A percentile compares a stretch with the other conserved stretches of the same genome.
Conservation (phyloP, 2,329 filamentous ascomycete genomes). For the Reticulascus tulasneorum region DNA sequence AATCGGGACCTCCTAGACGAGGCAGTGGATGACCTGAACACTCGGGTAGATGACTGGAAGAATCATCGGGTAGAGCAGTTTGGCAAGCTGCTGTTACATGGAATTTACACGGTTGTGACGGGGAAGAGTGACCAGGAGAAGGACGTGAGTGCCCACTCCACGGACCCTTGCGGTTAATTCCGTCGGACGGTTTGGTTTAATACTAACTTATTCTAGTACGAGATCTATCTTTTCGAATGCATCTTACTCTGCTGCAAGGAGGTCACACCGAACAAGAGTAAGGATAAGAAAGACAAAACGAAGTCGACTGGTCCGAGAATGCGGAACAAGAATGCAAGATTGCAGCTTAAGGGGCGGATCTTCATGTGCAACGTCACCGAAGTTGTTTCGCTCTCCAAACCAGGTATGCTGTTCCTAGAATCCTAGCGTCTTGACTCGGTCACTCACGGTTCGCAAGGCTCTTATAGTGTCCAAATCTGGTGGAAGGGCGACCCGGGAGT, state of each 20-base stretch:
- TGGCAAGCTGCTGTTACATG: slow-evolving; percentile 81
- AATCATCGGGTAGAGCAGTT: slow-evolving; percentile 88
- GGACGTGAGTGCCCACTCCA: slow-evolving; percentile 57
- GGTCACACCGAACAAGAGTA: slow-evolving; percentile 76
- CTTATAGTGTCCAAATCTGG: slow-evolving; percentile 94
- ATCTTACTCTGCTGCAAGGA: slow-evolving; percentile 98
- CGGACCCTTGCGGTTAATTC: not conserved
- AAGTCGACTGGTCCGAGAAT: slow-evolving; percentile 53
- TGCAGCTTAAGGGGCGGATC: slow-evolving; percentile 94
- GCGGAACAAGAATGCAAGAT: slow-evolving; percentile 67
- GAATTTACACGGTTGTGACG: slow-evolving; percentile 88
- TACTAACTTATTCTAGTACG: slow-evolving; percentile 60
- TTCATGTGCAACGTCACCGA: slow-evolving; percentile 99
- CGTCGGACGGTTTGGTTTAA: not conserved
- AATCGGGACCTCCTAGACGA: slow-evolving; percentile 81
- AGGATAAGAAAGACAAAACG: slow-evolving; percentile 69
- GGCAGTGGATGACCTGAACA: slow-evolving; percentile 75
- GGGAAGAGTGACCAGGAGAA: slow-evolving; percentile 86
- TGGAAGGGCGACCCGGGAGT: slow-evolving; percentile 97
- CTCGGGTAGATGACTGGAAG: slow-evolving; percentile 95
- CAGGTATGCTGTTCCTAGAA: slow-evolving; percentile 61
- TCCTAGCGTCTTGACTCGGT: not conserved
- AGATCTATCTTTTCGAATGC: slow-evolving; percentile 94
- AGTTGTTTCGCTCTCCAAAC: slow-evolving; percentile 80
- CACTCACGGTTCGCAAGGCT: slow-evolving; percentile 51